Conservation (phyloP, 2,329 filamentous ascomycete genomes). For the Daldinia eschscholtzii region DNA sequence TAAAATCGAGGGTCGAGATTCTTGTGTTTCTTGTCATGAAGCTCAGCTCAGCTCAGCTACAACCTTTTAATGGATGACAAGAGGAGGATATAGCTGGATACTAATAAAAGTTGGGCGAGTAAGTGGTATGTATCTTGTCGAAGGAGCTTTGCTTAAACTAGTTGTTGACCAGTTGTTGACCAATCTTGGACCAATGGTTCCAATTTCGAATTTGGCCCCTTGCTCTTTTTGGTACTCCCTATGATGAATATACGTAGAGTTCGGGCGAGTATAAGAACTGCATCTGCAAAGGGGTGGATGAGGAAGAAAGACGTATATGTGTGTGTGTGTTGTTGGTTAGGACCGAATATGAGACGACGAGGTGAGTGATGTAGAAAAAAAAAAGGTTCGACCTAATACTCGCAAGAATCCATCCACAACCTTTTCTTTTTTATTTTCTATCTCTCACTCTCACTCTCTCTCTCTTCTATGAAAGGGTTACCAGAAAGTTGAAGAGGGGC, state of each 20-base stretch:
- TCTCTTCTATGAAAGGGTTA: conserved; percentile 31
- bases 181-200: conserved; percentile 36
- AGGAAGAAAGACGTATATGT: conserved; percentile 8
- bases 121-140: conserved; percentile 19
- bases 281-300: conserved; percentile 10
- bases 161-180: conserved; percentile 10
- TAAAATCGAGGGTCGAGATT: background rate
- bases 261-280: conserved; percentile 21
- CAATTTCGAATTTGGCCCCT: conserved; percentile 21
- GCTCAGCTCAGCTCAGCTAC: conserved; percentile 28
- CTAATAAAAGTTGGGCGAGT: conserved; percentile 23
- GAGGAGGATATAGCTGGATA: conserved; percentile 12
- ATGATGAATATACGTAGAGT: conserved; percentile 18
- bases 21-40: conserved; percentile 14
- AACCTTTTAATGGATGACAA: conserved; percentile 6
- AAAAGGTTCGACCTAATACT: conserved; percentile 32
- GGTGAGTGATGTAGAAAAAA: conserved; percentile 12
- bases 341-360: conserved; percentile 30
- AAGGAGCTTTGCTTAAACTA: conserved; percentile 1
- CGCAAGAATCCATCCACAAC: conserved; percentile 39
- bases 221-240: conserved; percentile 12
- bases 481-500: conserved; percentile 39
- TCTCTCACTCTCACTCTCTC: background rate
- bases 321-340: background rate
- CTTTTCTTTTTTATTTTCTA: conserved; percentile 14